phyloP scores from a whole-genome alignment of 306 rosid genomes.

The Cicer chorassanicum region DNA sequence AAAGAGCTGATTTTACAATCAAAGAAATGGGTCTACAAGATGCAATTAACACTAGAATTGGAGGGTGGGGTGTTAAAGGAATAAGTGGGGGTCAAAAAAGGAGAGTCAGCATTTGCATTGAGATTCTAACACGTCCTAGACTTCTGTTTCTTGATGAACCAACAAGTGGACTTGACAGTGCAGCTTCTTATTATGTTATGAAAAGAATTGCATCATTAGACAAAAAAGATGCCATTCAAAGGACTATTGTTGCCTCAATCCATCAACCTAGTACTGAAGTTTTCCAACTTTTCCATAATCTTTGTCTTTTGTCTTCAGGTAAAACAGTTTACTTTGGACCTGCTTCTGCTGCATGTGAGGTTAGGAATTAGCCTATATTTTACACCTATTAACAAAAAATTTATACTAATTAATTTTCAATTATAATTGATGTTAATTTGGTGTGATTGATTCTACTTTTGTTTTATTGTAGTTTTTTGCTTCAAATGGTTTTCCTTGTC shows the following conservation, averaged over 20 bases:
- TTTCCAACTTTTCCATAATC: conserved; percentile 67
- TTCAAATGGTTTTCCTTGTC: conserved; percentile 73
- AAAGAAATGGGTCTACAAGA: conserved; percentile 62
- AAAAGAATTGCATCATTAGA: conserved; percentile 57
- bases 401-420: not conserved
- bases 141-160: conserved; percentile 64
- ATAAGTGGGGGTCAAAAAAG: conserved; percentile 61
- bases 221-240: conserved; percentile 45
- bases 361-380: conserved; percentile 6
- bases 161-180: conserved; percentile 75
- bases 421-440: not conserved
- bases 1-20: conserved; percentile 53
- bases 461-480: conserved; percentile 59
- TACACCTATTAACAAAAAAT: too few relatives aligned
- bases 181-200: conserved; percentile 80
- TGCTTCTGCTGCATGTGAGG: conserved; percentile 66
- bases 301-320: conserved; percentile 72
- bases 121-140: conserved; percentile 53
- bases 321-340: conserved; percentile 74
- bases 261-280: conserved; percentile 80
- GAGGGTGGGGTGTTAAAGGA: conserved; percentile 57
- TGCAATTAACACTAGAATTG: conserved; percentile 55
- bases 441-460: not conserved
- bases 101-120: conserved; percentile 56
- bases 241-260: conserved; percentile 65